Evolutionary conservation across 2,329 filamentous ascomycete genomes (phyloP).

Genomic region (Scedosporium dehoogii): DNA sequence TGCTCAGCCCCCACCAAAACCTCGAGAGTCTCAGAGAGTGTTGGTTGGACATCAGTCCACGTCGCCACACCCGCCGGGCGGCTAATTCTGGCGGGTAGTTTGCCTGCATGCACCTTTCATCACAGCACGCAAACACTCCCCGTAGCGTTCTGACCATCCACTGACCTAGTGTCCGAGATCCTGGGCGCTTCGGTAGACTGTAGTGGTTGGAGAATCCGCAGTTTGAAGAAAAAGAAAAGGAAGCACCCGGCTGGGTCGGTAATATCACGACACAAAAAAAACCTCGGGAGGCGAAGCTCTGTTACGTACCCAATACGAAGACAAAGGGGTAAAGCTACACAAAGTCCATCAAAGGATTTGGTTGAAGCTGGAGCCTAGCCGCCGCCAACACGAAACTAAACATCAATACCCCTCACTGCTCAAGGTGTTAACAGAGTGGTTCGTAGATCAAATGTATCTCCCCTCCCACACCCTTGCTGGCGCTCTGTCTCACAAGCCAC

Average conservation of each 20-base stretch:
- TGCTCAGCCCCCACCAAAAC: neutral
- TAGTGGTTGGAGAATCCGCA: neutral
- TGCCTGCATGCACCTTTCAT: neutral
- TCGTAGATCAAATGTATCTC: neutral
- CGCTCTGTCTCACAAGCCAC: neutral
- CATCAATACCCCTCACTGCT: neutral
- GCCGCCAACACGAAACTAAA: neutral
- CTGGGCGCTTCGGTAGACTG: neutral
- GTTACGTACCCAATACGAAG: no score
- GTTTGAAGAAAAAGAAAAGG: no score
- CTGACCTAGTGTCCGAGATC: neutral
- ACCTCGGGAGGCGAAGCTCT: no score
- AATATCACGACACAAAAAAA: no score
- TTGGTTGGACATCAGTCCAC: constrained; percentile 2
- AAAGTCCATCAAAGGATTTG: no score
- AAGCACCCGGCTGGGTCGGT: no score
- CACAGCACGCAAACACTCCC: neutral
- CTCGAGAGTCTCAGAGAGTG: neutral
- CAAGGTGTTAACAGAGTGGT: neutral
- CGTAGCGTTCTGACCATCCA: neutral
- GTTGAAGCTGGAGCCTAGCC: no score
- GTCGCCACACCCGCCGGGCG: constrained; percentile 2
- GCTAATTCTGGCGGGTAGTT: constrained; percentile 6
- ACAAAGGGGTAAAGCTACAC: no score
- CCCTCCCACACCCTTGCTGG: neutral